Base-by-base conservation (phyloP, 306 rosid species). In the Rosa rugosa region DNA sequence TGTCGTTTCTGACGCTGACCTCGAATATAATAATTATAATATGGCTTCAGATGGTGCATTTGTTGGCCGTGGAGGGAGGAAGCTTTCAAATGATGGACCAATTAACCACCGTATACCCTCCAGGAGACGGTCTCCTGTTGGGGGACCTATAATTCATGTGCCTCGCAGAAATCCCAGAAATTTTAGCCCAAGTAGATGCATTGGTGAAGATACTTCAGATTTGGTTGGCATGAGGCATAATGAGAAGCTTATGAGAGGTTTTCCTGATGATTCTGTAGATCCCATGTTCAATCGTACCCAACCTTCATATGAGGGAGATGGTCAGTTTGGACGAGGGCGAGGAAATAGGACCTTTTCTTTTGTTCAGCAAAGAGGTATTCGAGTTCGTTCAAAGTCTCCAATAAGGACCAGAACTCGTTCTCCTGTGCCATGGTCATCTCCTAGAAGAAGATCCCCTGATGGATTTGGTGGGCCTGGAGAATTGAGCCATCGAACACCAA, bases 351-450 rank as follows among this genome's bases (percentile, higher is more conserved):
- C 72, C 73, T 91, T 88, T 71, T 80, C 93, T 78, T 81, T 92
- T 67, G 81, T 88, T 50, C 98, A 86, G 80, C 85, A 93, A 82
- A 88, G 92, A 79, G 87, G 87, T 31, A 73, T 69, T 82, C 87
- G 82, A 73, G 79, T 88, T 62, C 92, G 83, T 49, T 90, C 97
- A 1, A 93, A 87, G 83, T 95, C 97, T 2, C 98, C 98, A 23
- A 84, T 91, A 74, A 85, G 89, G 79, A 85, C 97, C 5, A 82
- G 97, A 77, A 85, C 90, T 81, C 97, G 97, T 66, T 91, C 99
- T 54, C 97, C 97, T 31, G 88, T 87, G 46, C 88, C 65, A 23
- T 92, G 97, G 99, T 68, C 89, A 42, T 86, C 97, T 68, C 97
- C 97, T 22, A 87, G 91, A 76, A 87, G 94, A 72, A 91, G 97